phyloP scores from a whole-genome alignment of 176 grass and related monocot genomes.

The Tuctoria greenei region DNA sequence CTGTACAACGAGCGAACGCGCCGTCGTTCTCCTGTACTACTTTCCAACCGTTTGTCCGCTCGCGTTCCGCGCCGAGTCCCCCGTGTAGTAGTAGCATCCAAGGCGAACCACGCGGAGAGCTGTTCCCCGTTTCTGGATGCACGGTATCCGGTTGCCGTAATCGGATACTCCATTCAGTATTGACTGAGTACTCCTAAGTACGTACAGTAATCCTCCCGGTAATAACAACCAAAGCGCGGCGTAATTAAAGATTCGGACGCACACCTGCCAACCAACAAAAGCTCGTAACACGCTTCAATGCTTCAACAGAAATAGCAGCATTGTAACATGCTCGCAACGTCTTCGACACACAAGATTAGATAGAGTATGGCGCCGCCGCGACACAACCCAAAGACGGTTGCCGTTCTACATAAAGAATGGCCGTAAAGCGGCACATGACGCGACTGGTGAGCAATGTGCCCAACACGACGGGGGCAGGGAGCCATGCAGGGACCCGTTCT shows the following conservation, averaged over 20 bases:
- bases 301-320: neutral
- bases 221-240: neutral
- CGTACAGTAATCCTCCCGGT: neutral
- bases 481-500: neutral
- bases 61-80: neutral
- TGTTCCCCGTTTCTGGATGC: neutral
- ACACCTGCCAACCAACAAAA: neutral
- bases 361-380: conserved; percentile 13
- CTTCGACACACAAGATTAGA: neutral
- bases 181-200: too few relatives aligned
- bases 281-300: neutral
- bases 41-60: conserved; percentile 26
- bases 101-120: neutral
- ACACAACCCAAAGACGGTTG: conserved; percentile 21
- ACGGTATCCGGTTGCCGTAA: neutral
- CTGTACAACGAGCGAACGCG: conserved; percentile 17
- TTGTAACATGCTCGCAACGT: neutral
- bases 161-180: too few relatives aligned
- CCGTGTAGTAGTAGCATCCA: neutral
- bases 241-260: neutral
- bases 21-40: neutral
- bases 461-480: conserved; percentile 1
- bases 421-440: conserved; percentile 9
- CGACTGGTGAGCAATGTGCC: neutral
- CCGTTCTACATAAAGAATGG: neutral